Base-by-base conservation (phyloP, 768 basidiomycete species). In the Obba rivulosa region DNA sequence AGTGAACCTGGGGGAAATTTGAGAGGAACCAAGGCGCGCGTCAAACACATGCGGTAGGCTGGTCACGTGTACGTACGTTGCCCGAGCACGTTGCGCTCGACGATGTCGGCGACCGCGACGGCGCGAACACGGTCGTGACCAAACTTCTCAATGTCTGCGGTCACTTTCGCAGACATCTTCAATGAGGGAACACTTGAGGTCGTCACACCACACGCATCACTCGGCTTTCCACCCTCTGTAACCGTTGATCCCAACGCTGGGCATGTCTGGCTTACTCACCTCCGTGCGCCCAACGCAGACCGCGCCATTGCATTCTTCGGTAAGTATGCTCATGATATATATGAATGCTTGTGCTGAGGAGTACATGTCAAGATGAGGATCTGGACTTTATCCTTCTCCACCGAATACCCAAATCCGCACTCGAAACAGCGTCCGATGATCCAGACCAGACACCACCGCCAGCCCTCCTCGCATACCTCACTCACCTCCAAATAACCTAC, bases 291-390 rank as follows among this genome's bases (percentile, higher is more conserved):
- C 16, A 60, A 61, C 5, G 64, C 70, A 14, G 81, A 86, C 51
- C 71, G 85, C 59, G 75, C 71, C 46, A 76, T 83, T 57, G 83
- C 84, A 1, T 90, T 87, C 69, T 90, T 88, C 56, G 87, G 87
- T 87, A 61, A 62, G 76, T 34, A 31, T 31, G 38, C 28, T 34
- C 39, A 49, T 42, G 34, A 49, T 45, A 25, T 42, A 7, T 10
- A 37, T 34, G 43, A n/a, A 17, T 44, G 17, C 34, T 18, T 3
- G 13, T 31, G 38, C n/a, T 41, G 7, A 23, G 13, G 17, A n/a
- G 4, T 40, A 16, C 36, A 43, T 43, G 3, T 39, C 25, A 17
- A 71, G 69, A 71, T 52, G 69, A 71, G 46, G 57, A 64, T 21
- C 55, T 70, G 9, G 56, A 67, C 46, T 63, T 67, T 45, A 45